Evolutionary conservation across 192 early-diverging fungal genomes (phyloP), one percentile per base, ranked within the genome.

Genomic region (Backusella morwellensis): DNA sequence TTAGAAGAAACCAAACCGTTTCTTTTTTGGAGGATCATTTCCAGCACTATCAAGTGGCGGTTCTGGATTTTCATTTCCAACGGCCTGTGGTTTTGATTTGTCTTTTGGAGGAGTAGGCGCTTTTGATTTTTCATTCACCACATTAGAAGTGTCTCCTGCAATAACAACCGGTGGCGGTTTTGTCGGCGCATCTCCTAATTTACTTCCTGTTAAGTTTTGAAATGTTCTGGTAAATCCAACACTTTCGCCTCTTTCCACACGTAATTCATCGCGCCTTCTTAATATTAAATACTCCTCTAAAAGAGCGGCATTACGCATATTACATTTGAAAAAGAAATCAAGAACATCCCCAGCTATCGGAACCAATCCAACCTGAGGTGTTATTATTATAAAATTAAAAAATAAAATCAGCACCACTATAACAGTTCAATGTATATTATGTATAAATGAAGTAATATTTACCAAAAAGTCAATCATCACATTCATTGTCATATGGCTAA

Each of bases 311-410:
- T 90, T 90, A 47, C 76, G 83, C 70, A 75, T 74, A 54, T 90
- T 90, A 0, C 81, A 80, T 70, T 87, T 90, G 68, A 82, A 87
- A 36, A 90, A 52, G 34, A 85, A 82, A 76, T 90, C 88, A 12
- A 75, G 40, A 15, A 88, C 9, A 74, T 90, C 88, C 15, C 88
- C 88, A 1, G 85, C 21, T 3, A 90, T 21, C 7, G 88, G 88
- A 19, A 83, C 70, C 12, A 90, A n/a, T 0, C 88, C 87, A 32
- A 86, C 35, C 88, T 89, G 79, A 50, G 17, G 47, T 50, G n/a
- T n/a, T 19, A 50, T n/a, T 19, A 50, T 32, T n/a, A 50, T 19
- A 50, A 50, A 50, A n/a, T 50, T 50, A 17, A 44, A 44, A 44
- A 44, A 6, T 44, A 5, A 44, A 15, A 15, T 44, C 42, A 50